A percentile compares a stretch with the other conserved stretches of the same genome.
Conservation (phyloP, 2,329 filamentous ascomycete species). For the Talaromyces pinophilus region DNA sequence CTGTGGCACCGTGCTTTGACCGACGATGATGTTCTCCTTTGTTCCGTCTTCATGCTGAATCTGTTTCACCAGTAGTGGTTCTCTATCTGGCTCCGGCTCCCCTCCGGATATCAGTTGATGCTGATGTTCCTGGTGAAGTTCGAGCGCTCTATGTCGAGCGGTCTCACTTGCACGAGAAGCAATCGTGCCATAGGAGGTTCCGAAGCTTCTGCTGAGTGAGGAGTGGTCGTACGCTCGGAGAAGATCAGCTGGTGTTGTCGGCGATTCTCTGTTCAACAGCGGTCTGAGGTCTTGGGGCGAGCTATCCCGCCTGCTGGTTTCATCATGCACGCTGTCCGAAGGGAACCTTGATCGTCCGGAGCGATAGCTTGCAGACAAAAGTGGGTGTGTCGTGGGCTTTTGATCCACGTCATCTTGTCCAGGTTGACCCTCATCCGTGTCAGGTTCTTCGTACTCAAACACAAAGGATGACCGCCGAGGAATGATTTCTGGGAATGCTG, state of each 20-base stretch:
- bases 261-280: conserved; percentile 25
- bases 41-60: conserved; percentile 82
- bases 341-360: conserved; percentile 18
- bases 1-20: conserved; percentile 92
- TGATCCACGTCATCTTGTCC: conserved; percentile 28
- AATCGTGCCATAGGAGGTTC: conserved; percentile 62
- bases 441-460: conserved; percentile 48
- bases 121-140: conserved; percentile 57
- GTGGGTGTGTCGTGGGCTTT: conserved; percentile 4
- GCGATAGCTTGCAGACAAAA: conserved; percentile 14
- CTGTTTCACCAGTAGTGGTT: conserved; percentile 83
- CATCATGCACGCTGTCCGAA: conserved; percentile 11
- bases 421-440: conserved; percentile 42
- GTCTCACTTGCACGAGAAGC: conserved; percentile 59
- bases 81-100: conserved; percentile 60
- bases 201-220: conserved; percentile 71
- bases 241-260: conserved; percentile 14
- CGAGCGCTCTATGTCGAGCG: conserved; percentile 58
- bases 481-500: conserved; percentile 83
- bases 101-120: conserved; percentile 50
- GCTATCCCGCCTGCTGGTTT: background rate
- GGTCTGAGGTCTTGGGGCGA: conserved; percentile 22
- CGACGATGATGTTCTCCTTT: conserved; percentile 79
- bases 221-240: conserved; percentile 58
- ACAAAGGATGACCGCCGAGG: conserved; percentile 76